A percentile compares a stretch with the other conserved stretches of the same genome.
phyloP scores from a whole-genome alignment of 164 flowering plant species.

The Sedum album region DNA sequence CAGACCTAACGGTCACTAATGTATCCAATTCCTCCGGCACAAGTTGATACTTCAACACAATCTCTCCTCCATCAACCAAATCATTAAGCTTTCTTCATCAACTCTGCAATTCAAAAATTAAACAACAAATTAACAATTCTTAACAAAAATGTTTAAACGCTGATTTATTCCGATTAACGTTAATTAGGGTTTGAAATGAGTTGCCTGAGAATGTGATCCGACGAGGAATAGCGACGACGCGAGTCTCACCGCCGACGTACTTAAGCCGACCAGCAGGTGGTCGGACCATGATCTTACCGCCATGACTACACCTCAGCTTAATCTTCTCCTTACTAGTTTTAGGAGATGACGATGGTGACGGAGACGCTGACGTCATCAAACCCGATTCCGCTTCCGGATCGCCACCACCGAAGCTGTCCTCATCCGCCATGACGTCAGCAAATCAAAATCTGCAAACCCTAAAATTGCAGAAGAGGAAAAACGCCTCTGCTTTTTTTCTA shows the following conservation, averaged over 20 bases:
- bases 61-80: constrained; percentile 34
- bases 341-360: not conserved
- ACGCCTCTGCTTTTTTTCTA: no score
- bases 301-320: constrained; percentile 76
- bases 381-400: no score
- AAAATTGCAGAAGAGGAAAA: no score
- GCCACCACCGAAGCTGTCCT: no score
- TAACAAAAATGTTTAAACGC: no score
- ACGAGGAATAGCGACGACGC: constrained; percentile 53
- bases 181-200: not conserved
- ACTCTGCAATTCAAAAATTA: constrained; percentile 29
- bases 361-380: no score
- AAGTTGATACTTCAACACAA: constrained; percentile 74
- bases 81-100: constrained; percentile 54
- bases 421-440: no score
- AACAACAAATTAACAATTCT: no score
- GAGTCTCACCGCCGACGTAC: constrained; percentile 91
- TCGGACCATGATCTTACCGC: constrained; percentile 79
- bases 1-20: constrained; percentile 60
- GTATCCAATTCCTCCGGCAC: constrained; percentile 73
- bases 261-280: constrained; percentile 66
- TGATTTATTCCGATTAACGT: not conserved
- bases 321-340: constrained; percentile 12
- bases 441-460: no score
- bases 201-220: constrained; percentile 50